phyloP scores from a whole-genome alignment of 2,329 filamentous ascomycete species.

The Hirsutella rhossiliensis region DNA sequence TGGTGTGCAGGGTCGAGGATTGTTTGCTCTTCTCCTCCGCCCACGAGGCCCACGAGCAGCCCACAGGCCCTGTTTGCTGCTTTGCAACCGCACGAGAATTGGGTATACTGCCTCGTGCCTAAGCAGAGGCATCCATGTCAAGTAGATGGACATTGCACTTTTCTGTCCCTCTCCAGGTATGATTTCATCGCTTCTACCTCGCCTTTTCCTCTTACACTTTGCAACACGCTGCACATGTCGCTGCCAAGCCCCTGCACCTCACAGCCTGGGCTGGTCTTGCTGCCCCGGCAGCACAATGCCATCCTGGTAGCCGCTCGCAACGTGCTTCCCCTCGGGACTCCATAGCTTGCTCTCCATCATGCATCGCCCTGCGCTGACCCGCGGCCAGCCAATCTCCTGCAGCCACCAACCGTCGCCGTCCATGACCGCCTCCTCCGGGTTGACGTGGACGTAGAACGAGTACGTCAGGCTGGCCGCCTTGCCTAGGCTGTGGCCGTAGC shows the following conservation, averaged over 20 bases:
- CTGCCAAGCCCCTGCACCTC: neutral
- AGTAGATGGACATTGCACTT: too few species aligned
- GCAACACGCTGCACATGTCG: neutral
- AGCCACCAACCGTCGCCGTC: constrained; percentile 37
- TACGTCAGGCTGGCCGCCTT: constrained; percentile 35
- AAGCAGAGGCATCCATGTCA: too few species aligned
- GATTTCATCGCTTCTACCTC: too few species aligned
- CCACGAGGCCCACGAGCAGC: too few species aligned
- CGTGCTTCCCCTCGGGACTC: constrained; percentile 39
- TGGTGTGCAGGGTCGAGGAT: too few species aligned
- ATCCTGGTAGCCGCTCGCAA: constrained; percentile 44
- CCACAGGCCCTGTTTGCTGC: too few species aligned
- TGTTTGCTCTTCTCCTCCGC: too few species aligned
- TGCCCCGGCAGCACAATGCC: constrained; percentile 26
- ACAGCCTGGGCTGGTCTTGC: constrained; percentile 5
- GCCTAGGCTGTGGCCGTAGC: constrained; percentile 29
- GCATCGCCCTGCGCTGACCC: constrained; percentile 31
- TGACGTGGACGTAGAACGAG: constrained; percentile 39
- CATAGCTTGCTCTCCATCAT: constrained; percentile 38
- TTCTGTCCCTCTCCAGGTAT: too few species aligned
- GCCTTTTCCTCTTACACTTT: neutral
- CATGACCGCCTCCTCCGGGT: constrained; percentile 36
- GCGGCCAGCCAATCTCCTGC: constrained; percentile 37
- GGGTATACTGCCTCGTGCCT: too few species aligned
- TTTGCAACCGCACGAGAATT: too few species aligned